These are phyloP conservation scores for Eragrostis tef DNA, from an alignment of 202 grass and related monocot species.

Conservation along the genomic window DNA sequence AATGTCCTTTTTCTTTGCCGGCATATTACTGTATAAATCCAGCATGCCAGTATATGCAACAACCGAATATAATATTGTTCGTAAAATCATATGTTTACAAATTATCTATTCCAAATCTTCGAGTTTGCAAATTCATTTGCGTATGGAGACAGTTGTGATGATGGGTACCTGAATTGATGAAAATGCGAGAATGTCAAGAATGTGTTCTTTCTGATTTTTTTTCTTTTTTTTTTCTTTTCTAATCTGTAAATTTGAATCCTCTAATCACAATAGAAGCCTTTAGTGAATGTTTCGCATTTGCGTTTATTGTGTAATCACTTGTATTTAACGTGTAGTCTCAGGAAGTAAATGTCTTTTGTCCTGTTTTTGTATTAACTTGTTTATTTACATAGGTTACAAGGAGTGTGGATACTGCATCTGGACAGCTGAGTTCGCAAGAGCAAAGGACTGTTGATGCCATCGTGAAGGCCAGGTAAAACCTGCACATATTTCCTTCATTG, in stretches of 20 bases:
- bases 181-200: neutral
- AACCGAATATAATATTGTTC: neutral
- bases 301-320: neutral
- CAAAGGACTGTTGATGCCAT: constrained; percentile 74
- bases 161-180: neutral
- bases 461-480: constrained; percentile 65
- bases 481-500: constrained; percentile 8
- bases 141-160: neutral
- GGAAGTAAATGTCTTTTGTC: neutral
- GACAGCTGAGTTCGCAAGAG: constrained; percentile 74
- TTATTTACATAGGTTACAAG: constrained; percentile 56
- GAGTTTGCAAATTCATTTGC: neutral
- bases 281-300: constrained; percentile 29
- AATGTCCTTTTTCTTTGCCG: constrained; percentile 6
- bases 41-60: neutral
- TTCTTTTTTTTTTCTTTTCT: constrained; percentile 10
- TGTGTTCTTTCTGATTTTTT: neutral
- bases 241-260: constrained; percentile 1
- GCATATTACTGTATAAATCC: constrained; percentile 21
- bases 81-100: neutral
- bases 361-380: constrained; percentile 23
- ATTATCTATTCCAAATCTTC: constrained; percentile 8
- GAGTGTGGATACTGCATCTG: constrained; percentile 73
- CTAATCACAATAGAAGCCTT: neutral
- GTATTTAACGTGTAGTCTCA: neutral